These are phyloP conservation scores for Stachybotrys chartarum DNA, from an alignment of 2,329 filamentous ascomycete genomes.

Conservation along the genomic window DNA sequence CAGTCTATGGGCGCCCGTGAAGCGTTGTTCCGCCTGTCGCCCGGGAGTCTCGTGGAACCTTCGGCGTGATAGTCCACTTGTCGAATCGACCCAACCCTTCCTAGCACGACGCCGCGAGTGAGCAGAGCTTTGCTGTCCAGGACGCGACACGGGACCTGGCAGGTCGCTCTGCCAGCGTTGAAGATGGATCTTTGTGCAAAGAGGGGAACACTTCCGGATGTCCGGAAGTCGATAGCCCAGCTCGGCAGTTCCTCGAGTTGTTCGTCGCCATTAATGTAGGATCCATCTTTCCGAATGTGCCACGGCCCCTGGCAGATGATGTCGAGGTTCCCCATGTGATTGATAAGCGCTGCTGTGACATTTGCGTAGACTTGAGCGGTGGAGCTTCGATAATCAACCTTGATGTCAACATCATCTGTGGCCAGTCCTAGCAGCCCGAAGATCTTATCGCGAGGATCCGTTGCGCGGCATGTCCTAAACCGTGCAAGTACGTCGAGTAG, in stretches of 20 bases:
- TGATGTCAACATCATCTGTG: not conserved
- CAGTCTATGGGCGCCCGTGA: not conserved
- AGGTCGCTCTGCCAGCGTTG: not conserved
- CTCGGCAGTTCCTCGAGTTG: not conserved
- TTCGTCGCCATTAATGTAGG: not conserved
- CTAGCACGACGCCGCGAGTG: not conserved
- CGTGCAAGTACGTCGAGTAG: not conserved
- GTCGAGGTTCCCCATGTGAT: not conserved
- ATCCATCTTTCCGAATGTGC: not conserved
- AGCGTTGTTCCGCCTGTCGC: not conserved
- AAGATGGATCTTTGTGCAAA: slow-evolving; percentile 4
- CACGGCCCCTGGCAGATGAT: slow-evolving; percentile 3
- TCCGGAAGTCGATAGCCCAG: not conserved
- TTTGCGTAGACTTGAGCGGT: not conserved
- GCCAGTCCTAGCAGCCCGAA: not conserved
- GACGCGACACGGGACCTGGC: not conserved
- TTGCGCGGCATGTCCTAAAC: not conserved
- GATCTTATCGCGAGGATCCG: not conserved
- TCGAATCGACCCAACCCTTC: not conserved
- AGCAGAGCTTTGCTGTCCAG: not conserved
- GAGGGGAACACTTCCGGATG: not conserved
- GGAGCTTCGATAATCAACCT: not conserved
- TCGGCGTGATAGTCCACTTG: not conserved
- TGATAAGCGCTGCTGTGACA: not conserved
- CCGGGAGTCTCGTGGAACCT: too few species aligned